Base-by-base conservation (phyloP, 2,329 filamentous ascomycete genomes). In the Sporothrix variecibatus region DNA sequence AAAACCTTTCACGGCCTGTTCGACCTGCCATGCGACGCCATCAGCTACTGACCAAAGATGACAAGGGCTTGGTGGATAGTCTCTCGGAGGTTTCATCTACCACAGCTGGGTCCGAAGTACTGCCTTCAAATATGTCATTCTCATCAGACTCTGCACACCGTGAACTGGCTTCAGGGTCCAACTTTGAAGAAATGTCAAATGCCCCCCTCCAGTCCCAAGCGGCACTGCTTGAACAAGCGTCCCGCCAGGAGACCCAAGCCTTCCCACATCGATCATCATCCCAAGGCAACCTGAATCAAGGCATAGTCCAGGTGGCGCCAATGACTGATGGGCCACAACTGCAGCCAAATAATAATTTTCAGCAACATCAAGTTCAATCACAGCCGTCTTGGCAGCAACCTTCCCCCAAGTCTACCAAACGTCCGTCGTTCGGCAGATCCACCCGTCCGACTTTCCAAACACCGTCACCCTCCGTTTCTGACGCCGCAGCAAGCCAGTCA, bases 1-100 rank as follows among this genome's bases (percentile, higher is more conserved):
- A 88, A 75, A 92, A 91, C 78, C 91, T 89, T 79, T 92, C 91
- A 12, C 85, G 89, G 9, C 90, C 91, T 11, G 84, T 83, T 12
- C 80, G 84, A 73, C 82, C 85, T 46, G 82, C 87, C 28, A 82
- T 15, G 4, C 34, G 86, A 73, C 82, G 85, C 75, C 84, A 87
- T 76, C 85, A 86, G 72, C 85, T 85, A 56, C 86, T 86, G 76
- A 84, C 65, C 11, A 53, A 70, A 70, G 40, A 53, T 26, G 28
- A 38, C 28, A 17, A 31, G 20, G 62, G 3, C 12, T 1, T 15
- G 0, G 23, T 58, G 5, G 51, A 43, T 46, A 17, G 43, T 3
- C 31, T 17, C 20, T 12, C 26, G 8, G 26, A 53, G 20, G 46
- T 6, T 7, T 11, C 20, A n/a, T 3, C 46, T 15, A 34, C 17